Evolutionary conservation across 495 filamentous ascomycete species (phyloP).

Genomic region (Xylaria longipes): DNA sequence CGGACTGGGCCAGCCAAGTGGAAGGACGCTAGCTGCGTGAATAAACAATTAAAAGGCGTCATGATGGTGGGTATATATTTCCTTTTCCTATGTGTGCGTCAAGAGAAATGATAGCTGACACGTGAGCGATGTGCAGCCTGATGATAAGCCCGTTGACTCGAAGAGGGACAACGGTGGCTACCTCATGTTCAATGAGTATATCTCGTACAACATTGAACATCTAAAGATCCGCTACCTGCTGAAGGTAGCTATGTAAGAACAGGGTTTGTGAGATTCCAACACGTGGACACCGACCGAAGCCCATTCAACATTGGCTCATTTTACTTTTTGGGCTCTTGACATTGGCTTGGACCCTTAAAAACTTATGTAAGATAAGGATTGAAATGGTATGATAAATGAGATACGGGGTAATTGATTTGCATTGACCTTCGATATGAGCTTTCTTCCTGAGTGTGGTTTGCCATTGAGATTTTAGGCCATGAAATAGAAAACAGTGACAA

Average conservation of each 20-base stretch:
- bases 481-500: background rate
- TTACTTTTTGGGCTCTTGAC: background rate
- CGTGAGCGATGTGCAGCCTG: background rate
- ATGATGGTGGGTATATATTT: conserved; percentile 47
- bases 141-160: conserved; percentile 28
- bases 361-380: background rate
- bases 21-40: conserved; percentile 67
- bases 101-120: background rate
- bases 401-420: too few species aligned
- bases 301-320: background rate
- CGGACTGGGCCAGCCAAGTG: conserved; percentile 59
- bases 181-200: conserved; percentile 65
- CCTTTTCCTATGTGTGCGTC: background rate
- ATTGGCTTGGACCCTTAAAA: background rate
- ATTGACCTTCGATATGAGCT: background rate
- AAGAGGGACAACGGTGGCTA: conserved; percentile 36
- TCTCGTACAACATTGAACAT: conserved; percentile 73
- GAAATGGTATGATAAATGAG: background rate
- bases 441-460: background rate
- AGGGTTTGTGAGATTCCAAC: background rate
- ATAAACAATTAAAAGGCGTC: conserved; percentile 61
- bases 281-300: background rate
- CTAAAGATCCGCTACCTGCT: conserved; percentile 72
- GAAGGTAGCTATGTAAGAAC: conserved; percentile 51
- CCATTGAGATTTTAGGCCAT: background rate